A percentile compares a stretch with the other conserved stretches of the same genome.
These are phyloP conservation scores for Debaryomyces sp. DNA, from an alignment of 1,139 yeast species.

Conservation along the genomic window DNA sequence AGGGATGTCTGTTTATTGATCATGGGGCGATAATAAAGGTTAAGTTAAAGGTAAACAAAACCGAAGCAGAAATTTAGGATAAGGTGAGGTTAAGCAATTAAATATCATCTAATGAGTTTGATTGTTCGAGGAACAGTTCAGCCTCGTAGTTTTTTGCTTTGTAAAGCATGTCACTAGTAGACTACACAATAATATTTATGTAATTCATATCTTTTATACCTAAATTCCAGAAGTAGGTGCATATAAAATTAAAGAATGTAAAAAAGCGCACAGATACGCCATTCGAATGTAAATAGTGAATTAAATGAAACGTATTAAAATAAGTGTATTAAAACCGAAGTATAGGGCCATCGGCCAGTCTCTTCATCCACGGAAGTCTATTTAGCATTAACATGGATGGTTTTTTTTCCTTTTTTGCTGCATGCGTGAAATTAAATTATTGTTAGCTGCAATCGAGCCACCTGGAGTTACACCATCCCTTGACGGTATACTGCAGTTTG, in stretches of 20 bases:
- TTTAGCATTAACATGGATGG: neutral
- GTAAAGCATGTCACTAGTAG: too few relatives aligned
- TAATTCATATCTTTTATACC: neutral
- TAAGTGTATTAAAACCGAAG: neutral
- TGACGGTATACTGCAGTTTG: slow-evolving; percentile 50
- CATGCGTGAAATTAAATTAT: neutral
- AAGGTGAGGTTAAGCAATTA: too few relatives aligned
- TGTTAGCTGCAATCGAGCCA: slow-evolving; percentile 31
- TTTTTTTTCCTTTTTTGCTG: neutral
- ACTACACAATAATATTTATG: neutral
- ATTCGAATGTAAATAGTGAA: neutral
- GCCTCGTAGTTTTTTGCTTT: too few relatives aligned
- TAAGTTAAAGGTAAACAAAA: neutral
- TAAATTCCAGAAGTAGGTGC: neutral
- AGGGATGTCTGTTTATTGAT: neutral
- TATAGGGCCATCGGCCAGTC: neutral
- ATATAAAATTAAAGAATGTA: neutral
- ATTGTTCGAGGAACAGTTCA: too few relatives aligned
- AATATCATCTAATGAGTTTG: too few relatives aligned
- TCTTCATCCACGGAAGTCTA: neutral
- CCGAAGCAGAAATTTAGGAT: too few relatives aligned
- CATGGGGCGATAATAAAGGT: neutral
- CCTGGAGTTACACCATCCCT: slow-evolving; percentile 55
- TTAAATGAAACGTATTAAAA: neutral
- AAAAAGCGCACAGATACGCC: neutral